Conservation (phyloP, 164 flowering plant genomes). For the Magnolia kwangsiensis region DNA sequence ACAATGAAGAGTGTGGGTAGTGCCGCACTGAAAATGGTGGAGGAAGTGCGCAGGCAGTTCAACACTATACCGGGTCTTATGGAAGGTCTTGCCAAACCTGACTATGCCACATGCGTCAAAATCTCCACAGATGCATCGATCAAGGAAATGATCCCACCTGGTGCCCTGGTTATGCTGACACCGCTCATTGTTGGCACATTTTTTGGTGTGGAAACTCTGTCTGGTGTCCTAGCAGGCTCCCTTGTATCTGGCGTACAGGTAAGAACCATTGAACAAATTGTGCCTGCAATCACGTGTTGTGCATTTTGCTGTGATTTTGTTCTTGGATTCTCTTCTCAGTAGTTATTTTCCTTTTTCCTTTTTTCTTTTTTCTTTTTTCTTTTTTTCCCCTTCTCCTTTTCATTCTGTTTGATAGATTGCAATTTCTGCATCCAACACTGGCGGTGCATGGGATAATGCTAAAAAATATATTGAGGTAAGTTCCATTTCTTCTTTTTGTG, state of each 20-base stretch:
- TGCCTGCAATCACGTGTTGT: background rate
- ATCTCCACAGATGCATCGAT: constrained; percentile 84
- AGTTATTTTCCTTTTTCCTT: background rate
- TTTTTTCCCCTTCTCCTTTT: too few species aligned
- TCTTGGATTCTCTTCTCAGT: background rate
- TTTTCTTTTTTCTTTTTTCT: too few species aligned
- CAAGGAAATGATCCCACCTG: constrained; percentile 82
- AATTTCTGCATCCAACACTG: constrained; percentile 80
- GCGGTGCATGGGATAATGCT: constrained; percentile 93
- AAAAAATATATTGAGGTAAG: constrained; percentile 82
- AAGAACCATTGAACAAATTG: background rate
- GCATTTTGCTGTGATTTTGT: background rate
- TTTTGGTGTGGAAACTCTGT: constrained; percentile 75
- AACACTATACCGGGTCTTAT: constrained; percentile 76
- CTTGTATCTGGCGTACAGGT: constrained; percentile 74
- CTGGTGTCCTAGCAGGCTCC: constrained; percentile 77
- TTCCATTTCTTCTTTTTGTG: background rate
- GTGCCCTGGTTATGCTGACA: constrained; percentile 77
- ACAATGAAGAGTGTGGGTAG: constrained; percentile 87
- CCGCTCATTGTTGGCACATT: constrained; percentile 72
- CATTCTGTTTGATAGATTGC: constrained; percentile 40
- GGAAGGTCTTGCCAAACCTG: constrained; percentile 75
- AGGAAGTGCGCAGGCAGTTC: constrained; percentile 88
- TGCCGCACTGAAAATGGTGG: constrained; percentile 85
- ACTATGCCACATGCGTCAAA: constrained; percentile 72